Percentiles rank a stretch among this genome's conserved stretches.
These are phyloP conservation scores for Citrullus mucosospermus DNA, from an alignment of 306 rosid genomes.

Conservation along the genomic window DNA sequence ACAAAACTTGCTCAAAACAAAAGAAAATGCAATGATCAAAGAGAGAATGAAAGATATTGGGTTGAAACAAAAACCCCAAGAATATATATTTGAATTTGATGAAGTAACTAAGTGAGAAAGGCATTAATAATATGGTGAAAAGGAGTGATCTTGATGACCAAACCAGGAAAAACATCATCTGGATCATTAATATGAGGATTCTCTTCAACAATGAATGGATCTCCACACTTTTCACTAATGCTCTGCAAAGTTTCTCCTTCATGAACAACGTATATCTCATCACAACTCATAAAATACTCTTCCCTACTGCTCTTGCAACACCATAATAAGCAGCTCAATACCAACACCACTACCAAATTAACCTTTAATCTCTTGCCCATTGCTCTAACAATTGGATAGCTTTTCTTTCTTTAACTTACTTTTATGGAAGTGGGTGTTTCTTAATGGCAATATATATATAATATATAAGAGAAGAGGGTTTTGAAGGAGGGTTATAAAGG, in stretches of 20 bases:
- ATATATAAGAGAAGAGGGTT: not conserved
- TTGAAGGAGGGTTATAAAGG: not conserved
- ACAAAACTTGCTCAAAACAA: not conserved
- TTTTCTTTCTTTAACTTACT: too few species aligned
- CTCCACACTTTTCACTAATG: conserved; percentile 67
- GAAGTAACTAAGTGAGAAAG: not conserved
- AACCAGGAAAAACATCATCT: conserved; percentile 74
- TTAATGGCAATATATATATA: too few species aligned
- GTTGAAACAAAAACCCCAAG: not conserved
- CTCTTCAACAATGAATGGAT: conserved; percentile 64
- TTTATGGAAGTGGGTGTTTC: too few species aligned
- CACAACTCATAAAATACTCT: conserved; percentile 21
- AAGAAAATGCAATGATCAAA: not conserved
- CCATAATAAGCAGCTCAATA: conserved; percentile 15
- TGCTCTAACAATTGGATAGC: too few species aligned
- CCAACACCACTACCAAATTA: not conserved
- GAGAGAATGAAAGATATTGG: too few species aligned
- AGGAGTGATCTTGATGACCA: conserved; percentile 66
- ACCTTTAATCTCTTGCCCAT: not conserved
- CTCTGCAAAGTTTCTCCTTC: conserved; percentile 76
- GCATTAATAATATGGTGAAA: not conserved
- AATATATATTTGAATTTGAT: not conserved
- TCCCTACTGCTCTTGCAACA: conserved; percentile 21
- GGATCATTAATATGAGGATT: conserved; percentile 80
- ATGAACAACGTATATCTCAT: conserved; percentile 71